These are phyloP conservation scores for Paulownia fortunei DNA, from an alignment of 257 asterid species.

Conservation along the genomic window DNA sequence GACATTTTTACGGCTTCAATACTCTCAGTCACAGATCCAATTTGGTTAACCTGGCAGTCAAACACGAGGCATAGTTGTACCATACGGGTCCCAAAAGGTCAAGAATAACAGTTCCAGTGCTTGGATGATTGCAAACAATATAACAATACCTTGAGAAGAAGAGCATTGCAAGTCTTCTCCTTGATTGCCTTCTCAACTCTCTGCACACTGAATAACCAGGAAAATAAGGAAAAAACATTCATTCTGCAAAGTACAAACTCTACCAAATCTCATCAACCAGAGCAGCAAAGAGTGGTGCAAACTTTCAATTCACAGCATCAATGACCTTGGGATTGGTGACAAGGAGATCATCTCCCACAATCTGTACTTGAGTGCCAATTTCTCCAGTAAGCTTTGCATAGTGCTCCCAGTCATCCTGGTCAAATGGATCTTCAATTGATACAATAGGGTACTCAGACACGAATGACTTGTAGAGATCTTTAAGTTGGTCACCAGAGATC, in stretches of 20 bases:
- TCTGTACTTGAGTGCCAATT: conserved; percentile 85
- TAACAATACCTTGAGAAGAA: conserved; percentile 80
- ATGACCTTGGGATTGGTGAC: conserved; percentile 95
- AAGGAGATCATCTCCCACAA: conserved; percentile 96
- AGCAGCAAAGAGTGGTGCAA: not conserved
- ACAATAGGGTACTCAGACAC: conserved; percentile 86
- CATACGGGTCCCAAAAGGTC: not conserved
- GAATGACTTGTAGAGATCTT: conserved; percentile 91
- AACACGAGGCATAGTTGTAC: not conserved
- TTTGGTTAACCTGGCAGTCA: conserved; percentile 86
- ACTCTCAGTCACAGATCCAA: conserved; percentile 97
- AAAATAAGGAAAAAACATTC: not conserved
- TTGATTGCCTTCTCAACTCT: conserved; percentile 95
- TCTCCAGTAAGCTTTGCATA: conserved; percentile 79
- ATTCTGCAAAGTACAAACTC: not conserved
- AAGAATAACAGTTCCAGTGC: not conserved
- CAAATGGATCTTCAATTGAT: conserved; percentile 96
- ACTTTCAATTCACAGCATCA: not conserved
- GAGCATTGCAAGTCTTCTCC: conserved; percentile 95
- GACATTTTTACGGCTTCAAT: conserved; percentile 98
- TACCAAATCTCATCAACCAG: not conserved
- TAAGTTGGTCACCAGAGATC: conserved; percentile 92
- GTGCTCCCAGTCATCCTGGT: conserved; percentile 97
- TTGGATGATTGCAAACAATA: not conserved
- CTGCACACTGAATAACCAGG: conserved; percentile 42